phyloP scores from a whole-genome alignment of 2,329 filamentous ascomycete genomes.

The Cladosporium sp. region DNA sequence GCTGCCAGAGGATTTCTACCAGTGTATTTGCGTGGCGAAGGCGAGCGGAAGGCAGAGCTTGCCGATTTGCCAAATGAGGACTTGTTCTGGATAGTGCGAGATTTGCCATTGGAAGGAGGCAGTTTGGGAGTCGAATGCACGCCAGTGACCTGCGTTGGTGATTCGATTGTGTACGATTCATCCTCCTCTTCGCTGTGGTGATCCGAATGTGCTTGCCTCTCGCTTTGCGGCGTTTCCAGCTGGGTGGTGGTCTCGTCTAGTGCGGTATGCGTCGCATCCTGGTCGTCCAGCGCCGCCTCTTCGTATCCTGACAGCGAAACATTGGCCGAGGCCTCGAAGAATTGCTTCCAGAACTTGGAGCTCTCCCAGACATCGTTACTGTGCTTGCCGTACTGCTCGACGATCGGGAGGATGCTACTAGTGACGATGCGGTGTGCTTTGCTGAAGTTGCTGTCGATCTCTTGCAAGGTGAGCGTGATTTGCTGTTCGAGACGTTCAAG shows the following conservation, averaged over 20 bases:
- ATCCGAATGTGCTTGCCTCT: constrained; percentile 14
- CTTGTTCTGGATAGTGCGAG: constrained; percentile 11
- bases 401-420: constrained; percentile 82
- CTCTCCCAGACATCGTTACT: constrained; percentile 95
- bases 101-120: constrained; percentile 34
- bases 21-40: constrained; percentile 39
- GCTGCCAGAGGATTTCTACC: constrained; percentile 29
- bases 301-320: constrained; percentile 95
- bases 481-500: constrained; percentile 93
- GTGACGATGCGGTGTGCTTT: constrained; percentile 95
- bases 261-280: constrained; percentile 42
- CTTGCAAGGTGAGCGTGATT: constrained; percentile 93
- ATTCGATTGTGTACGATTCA: constrained; percentile 63
- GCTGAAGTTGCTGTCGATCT: constrained; percentile 98
- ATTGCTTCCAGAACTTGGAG: constrained; percentile 99
- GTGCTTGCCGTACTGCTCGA: constrained; percentile 92
- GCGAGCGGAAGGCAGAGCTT: constrained; percentile 24
- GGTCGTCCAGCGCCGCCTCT: constrained; percentile 63
- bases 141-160: constrained; percentile 43
- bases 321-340: constrained; percentile 97
- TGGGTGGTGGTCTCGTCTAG: constrained; percentile 24
- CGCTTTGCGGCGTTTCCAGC: constrained; percentile 30
- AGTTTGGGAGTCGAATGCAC: constrained; percentile 58
- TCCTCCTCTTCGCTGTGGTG: constrained; percentile 35
- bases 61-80: constrained; percentile 9